Percentiles rank a stretch among this genome's conserved stretches.
These are phyloP conservation scores for Debaryomycetaceae sp. DNA, from an alignment of 1,139 yeast species.

Conservation along the genomic window DNA sequence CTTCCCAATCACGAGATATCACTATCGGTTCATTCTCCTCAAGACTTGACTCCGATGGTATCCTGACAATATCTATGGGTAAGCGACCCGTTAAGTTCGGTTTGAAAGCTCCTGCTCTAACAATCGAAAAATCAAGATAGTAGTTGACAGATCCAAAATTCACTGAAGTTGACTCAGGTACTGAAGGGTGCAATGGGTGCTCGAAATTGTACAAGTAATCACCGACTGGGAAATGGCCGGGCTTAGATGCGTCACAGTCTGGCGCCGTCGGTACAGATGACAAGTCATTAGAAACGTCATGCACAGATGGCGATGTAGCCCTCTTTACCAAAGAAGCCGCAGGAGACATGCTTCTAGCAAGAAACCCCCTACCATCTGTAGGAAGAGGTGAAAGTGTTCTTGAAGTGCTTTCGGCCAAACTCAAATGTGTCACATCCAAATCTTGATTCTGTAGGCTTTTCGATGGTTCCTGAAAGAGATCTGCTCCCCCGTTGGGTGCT, in stretches of 20 bases:
- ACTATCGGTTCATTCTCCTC: constrained; percentile 94
- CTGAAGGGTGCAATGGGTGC: constrained; percentile 75
- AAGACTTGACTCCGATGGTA: constrained; percentile 71
- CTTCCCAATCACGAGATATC: constrained; percentile 90
- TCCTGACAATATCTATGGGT: constrained; percentile 66
- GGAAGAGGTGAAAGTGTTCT: constrained; percentile 20
- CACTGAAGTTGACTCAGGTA: constrained; percentile 77
- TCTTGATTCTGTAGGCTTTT: constrained; percentile 7
- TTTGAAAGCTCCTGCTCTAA: constrained; percentile 82
- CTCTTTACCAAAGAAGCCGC: constrained; percentile 33
- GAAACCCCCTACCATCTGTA: constrained; percentile 14
- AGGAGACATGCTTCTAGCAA: constrained; percentile 27
- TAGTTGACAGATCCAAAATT: constrained; percentile 81
- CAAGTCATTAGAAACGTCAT: constrained; percentile 16
- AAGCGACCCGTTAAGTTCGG: constrained; percentile 62
- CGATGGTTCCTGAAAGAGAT: constrained; percentile 38
- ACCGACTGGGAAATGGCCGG: constrained; percentile 58
- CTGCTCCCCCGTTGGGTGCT: constrained; percentile 53
- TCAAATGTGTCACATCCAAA: constrained; percentile 31
- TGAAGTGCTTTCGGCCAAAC: constrained; percentile 22
- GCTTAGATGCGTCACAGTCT: constrained; percentile 21
- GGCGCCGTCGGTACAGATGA: constrained; percentile 15
- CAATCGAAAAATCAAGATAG: constrained; percentile 62
- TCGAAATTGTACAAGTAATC: constrained; percentile 92
- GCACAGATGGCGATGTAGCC: constrained; percentile 36